Evolutionary conservation across 805 yeast species (phyloP), one percentile per base, ranked within the genome.

Genomic region (Nakazawaea ernobii): DNA sequence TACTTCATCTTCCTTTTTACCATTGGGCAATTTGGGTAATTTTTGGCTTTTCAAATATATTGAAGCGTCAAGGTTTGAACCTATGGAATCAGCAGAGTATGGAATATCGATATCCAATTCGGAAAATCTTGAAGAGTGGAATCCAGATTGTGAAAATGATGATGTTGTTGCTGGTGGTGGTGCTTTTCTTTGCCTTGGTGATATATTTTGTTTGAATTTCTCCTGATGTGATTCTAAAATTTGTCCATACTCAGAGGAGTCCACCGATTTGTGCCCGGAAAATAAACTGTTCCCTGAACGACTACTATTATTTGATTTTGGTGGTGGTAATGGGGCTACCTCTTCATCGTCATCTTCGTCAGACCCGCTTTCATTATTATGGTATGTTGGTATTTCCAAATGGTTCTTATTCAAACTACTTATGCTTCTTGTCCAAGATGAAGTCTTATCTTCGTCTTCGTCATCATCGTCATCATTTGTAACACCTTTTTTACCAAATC

Each of bases 1-100:
- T 1, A 66, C 53, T 49, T 70, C 71, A 50, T 66, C 60, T 9
- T 56, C 60, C 11, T 55, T 53, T 27, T 27, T 42, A 6, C 46
- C 46, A 42, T 41, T 32, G 24, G 48, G 48, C 17, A 45, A 35
- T 15, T 17, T 35, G 4, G 44, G 45, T 8, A 46, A 9, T 36
- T 35, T 46, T 17, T 46, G 44, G n/a, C 42, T 43, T 29, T 37
- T 43, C 28, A 37, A 20, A 35, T 15, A 37, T 20, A 43, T 13
- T 5, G 42, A 36, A n/a, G 36, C 8, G 17, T 42, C 45, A 14
- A 20, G 40, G 10, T 8, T 14, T 8, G 38, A 9, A 6, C 49
- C 49, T 3, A 46, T 46, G 3, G 49, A 46, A 15, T 46, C 49
- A 3, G 50, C 50, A 17, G 50, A 48, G 14, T 39, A 48, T 6